Conservation (phyloP, 73 alveolate species). For the Paramecium pentaurelia region DNA sequence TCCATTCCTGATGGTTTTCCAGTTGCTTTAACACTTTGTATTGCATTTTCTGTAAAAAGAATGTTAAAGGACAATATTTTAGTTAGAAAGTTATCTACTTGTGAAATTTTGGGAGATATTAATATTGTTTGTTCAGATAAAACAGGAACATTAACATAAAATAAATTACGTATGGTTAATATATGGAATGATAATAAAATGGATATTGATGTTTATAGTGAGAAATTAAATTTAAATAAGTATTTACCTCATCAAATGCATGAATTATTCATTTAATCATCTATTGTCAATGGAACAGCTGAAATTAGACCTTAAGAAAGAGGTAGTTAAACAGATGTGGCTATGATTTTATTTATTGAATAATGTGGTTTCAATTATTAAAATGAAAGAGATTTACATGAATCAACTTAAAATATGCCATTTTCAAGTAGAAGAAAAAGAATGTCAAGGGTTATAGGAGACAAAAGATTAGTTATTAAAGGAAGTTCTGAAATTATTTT, state of each 20-base stretch:
- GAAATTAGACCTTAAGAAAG: conserved; percentile 51
- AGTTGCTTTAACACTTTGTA: conserved; percentile 70
- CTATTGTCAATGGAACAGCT: conserved; percentile 49
- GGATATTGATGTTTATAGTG: conserved; percentile 30
- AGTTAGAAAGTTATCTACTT: conserved; percentile 73
- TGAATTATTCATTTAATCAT: conserved; percentile 26
- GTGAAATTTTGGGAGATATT: conserved; percentile 93
- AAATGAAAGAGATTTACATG: neutral
- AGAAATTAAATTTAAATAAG: neutral
- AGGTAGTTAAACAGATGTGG: conserved; percentile 78
- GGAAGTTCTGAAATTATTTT: conserved; percentile 77
- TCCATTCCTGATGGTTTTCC: conserved; percentile 84
- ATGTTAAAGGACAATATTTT: conserved; percentile 77
- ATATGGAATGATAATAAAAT: conserved; percentile 38
- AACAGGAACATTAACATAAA: conserved; percentile 86
- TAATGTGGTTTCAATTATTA: conserved; percentile 44
- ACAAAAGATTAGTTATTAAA: conserved; percentile 61
- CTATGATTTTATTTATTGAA: conserved; percentile 51
- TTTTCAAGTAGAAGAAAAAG: conserved; percentile 76
- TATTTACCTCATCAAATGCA: neutral
- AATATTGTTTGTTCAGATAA: conserved; percentile 82
- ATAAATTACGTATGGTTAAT: conserved; percentile 21
- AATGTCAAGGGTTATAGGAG: conserved; percentile 61
- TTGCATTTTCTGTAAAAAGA: conserved; percentile 75
- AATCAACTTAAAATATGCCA: conserved; percentile 58